Evolutionary conservation across 2,329 filamentous ascomycete genomes (phyloP), one percentile per base, ranked within the genome.

Genomic region (Zalaria sp.): DNA sequence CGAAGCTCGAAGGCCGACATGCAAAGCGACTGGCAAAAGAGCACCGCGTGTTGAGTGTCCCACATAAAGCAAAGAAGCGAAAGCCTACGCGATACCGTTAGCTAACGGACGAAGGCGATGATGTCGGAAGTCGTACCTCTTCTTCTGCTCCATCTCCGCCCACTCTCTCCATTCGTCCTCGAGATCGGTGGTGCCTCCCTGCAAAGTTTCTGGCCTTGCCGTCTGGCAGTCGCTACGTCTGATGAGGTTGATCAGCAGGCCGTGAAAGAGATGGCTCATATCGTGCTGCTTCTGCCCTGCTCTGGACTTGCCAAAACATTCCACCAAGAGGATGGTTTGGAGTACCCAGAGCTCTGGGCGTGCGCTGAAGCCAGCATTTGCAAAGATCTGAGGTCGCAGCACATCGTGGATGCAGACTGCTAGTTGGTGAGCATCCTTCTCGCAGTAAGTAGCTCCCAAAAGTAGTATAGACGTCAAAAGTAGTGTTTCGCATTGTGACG

Each of bases 1-100:
- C 73, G 67, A 1, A 81, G 63, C 49, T 79, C 75, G 39, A 79
- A 79, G 0, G 75, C 72, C 1, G 73, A 79, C 75, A 79, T 79
- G 56, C 75, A 79, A 0, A 80, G 64, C 4, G 72, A 77, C 51
- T 79, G 75, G n/a, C 73, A 78, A 53, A 79, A 79, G 0, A 79
- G 61, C 0, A 79, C 73, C 0, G 75, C 75, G 45, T 79, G 75
- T 42, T 79, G 75, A 0, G 73, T 77, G 48, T 79, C 76, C 76
- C 75, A 79, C 62, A 79, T 72, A 52, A 80, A 81, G 51, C 74
- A 79, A 4, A 77, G 60, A 34, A 78, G 65, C 0, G 74, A 72
- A 0, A 76, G 57, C 40, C 66, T 68, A 27, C 7, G 4, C 8
- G 4, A 32, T 26, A n/a, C 4, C 4, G 6, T 25, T 27, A 26